Evolutionary conservation across 345 rosid species (phyloP), one percentile per base, ranked within the genome.

Genomic region (Hevea brasiliensis): DNA sequence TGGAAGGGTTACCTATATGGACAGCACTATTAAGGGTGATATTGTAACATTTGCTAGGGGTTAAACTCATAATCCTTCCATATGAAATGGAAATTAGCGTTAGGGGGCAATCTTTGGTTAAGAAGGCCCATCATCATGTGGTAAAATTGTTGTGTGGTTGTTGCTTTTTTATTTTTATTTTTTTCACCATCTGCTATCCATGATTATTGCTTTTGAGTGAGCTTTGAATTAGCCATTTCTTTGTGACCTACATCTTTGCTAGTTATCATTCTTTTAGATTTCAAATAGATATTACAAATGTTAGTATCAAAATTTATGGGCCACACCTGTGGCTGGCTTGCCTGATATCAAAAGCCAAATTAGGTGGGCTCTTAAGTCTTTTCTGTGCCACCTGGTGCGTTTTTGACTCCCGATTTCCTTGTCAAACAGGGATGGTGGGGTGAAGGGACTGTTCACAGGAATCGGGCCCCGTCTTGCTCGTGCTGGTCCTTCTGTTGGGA

Each of bases 401-500:
- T 11, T 44, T 11, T 44, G 23, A 1, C 17, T 14, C 2, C 35
- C 26, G 4, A 67, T 20, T 75, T 55, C 21, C 14, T 35, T 62
- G 71, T 41, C 56, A 35, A 42, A 61, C 77, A 80, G 80, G 68
- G 82, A 67, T 18, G 79, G 82, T 10, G 79, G 80, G 20, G 0
- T 58, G 56, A 80, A 56, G 53, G 71, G 71, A 24, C 53, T 76
- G 21, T 80, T 76, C 56, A 58, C 77, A 54, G 80, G 83, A 72
- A 67, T 72, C 0, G 77, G 83, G 0, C 71, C 80, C 18, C 83
- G 80, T 4, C 80, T 76, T 17, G 80, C 66, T 37, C 77, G 80
- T 1, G 74, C 77, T 2, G 83, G 83, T 13, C 80, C 83, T 55
- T 76, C 82, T 13, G 82, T 80, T 54, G 82, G 82, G 7, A 80